Conservation (phyloP, 2,329 filamentous ascomycete genomes). For the Hypoxylon sp. region DNA sequence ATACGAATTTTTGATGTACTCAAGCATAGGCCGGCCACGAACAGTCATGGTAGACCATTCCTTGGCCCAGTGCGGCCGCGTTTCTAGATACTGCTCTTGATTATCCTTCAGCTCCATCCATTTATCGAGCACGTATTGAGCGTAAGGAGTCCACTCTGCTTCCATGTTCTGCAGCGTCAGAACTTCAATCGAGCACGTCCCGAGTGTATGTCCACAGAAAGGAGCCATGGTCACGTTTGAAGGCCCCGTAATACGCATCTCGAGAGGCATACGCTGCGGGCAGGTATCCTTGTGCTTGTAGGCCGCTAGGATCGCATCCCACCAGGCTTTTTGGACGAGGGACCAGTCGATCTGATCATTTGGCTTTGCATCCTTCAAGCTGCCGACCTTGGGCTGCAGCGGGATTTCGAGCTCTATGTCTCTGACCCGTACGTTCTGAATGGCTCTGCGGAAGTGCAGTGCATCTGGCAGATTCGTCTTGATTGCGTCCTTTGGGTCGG, state of each 20-base stretch:
- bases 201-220: conserved; percentile 59
- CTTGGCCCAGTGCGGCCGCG: conserved; percentile 64
- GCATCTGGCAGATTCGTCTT: conserved; percentile 62
- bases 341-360: conserved; percentile 55
- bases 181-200: conserved; percentile 62
- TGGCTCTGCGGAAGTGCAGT: conserved; percentile 63
- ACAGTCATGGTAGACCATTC: conserved; percentile 55
- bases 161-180: conserved; percentile 60
- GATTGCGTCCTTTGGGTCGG: conserved; percentile 47
- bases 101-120: conserved; percentile 59
- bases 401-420: conserved; percentile 64
- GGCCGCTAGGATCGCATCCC: conserved; percentile 64
- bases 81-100: conserved; percentile 54
- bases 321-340: conserved; percentile 64
- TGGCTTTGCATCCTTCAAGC: conserved; percentile 51
- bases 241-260: conserved; percentile 62
- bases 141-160: conserved; percentile 59
- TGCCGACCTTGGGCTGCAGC: conserved; percentile 53
- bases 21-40: conserved; percentile 26
- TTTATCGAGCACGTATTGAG: conserved; percentile 59
- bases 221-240: conserved; percentile 62
- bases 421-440: conserved; percentile 63
- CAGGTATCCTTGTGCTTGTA: conserved; percentile 56
- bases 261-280: conserved; percentile 61
- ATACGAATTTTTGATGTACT: conserved; percentile 31